Evolutionary conservation across 1,284 basidiomycete species (phyloP), one percentile per base, ranked within the genome.

Genomic region (Apiotrichum akiyoshidainum): DNA sequence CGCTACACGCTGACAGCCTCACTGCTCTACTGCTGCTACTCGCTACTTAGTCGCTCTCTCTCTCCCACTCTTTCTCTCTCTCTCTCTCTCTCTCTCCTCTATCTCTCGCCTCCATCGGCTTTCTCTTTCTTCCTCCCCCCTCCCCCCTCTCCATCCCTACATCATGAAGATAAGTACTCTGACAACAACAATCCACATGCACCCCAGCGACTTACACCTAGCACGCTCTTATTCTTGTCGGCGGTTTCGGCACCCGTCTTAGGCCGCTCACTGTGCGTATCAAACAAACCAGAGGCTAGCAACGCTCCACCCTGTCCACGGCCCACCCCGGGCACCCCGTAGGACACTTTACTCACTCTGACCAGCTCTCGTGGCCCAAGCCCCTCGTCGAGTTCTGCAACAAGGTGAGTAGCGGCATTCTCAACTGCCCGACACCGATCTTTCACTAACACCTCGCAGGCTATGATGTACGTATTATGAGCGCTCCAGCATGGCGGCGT

Each of bases 351-450:
- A 5, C 21, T 45, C 33, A 37, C 35, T 39, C 21, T 26, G 34
- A 35, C 19, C 55, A 76, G 74, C 66, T 76, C 33, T 75, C 74
- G 64, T 76, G 74, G 68, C 81, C 81, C 58, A 82, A 82, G 71
- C 81, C 81, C 17, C 70, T 82, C 54, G 81, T 82, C 60, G 79
- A 81, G 72, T 82, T 81, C 70, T 79, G 78, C 65, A 80, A 79
- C 74, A 79, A 79, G 73, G 77, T 77, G 50, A 67, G 78, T 70
- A 16, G 12, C 37, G 31, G 14, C 14, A 8, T 31, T 17, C 26
- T 79, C 67, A 74, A 67, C 74, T 76, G 75, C 70, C 74, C 75
- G 68, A 72, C 73, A 45, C 65, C 74, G 64, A 31, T 19, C 37
- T 53, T 42, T 41, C 35, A 31, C 58, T 61, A 52, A 54, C 55